These are phyloP conservation scores for Heterobasidion occidentale DNA, from an alignment of 1,284 basidiomycete genomes.

Conservation along the genomic window DNA sequence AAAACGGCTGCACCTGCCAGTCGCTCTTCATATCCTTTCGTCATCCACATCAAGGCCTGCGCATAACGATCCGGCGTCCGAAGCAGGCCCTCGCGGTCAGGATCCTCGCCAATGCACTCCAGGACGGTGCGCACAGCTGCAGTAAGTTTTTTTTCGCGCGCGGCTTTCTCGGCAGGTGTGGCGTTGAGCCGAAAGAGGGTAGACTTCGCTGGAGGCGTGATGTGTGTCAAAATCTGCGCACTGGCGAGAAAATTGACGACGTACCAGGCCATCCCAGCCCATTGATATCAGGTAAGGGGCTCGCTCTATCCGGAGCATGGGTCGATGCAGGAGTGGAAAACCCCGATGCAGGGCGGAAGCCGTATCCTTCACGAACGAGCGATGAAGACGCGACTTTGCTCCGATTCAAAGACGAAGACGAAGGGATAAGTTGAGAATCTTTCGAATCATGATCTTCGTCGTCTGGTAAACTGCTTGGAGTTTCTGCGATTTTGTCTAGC, in stretches of 20 bases:
- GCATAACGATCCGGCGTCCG: conserved; percentile 95
- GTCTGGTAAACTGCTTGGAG: background rate
- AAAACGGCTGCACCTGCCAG: conserved; percentile 54
- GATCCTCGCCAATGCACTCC: conserved; percentile 98
- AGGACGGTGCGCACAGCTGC: conserved; percentile 87
- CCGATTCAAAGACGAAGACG: conserved; percentile 9
- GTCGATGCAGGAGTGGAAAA: conserved; percentile 46
- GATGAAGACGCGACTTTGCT: background rate
- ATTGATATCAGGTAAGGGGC: conserved; percentile 72
- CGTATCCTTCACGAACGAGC: conserved; percentile 63
- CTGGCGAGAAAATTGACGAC: conserved; percentile 12
- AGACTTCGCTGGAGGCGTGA: conserved; percentile 64
- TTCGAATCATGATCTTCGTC: conserved; percentile 6
- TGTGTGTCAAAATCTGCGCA: background rate
- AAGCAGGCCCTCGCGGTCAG: conserved; percentile 85
- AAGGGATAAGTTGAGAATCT: background rate
- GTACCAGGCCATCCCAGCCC: conserved; percentile 93
- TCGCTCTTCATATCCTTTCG: conserved; percentile 95
- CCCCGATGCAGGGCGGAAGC: conserved; percentile 67
- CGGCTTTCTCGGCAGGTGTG: conserved; percentile 63
- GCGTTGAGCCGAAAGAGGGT: conserved; percentile 81
- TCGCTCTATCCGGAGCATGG: conserved; percentile 15
- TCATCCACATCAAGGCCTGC: conserved; percentile 99
- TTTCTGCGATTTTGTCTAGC: background rate
- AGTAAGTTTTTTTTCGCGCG: conserved; percentile 73